These are phyloP conservation scores for Sarocladium brachiariae DNA, from an alignment of 2,329 filamentous ascomycete species.

Conservation along the genomic window DNA sequence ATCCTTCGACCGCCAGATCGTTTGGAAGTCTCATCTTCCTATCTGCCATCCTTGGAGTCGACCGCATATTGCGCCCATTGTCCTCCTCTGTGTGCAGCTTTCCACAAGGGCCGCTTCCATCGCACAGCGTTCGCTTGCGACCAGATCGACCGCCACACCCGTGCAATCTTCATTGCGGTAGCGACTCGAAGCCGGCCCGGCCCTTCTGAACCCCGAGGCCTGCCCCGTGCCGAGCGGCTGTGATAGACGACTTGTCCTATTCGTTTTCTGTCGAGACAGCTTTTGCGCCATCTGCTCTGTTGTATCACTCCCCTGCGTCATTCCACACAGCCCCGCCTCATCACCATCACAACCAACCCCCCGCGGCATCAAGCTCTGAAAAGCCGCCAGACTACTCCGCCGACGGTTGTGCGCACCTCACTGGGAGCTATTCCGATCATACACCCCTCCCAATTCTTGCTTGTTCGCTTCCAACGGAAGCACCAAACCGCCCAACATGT, in stretches of 20 bases:
- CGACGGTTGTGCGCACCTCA: not conserved
- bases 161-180: not conserved
- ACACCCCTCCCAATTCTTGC: not conserved
- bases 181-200: conserved; percentile 1
- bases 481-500: conserved; percentile 56
- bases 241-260: not conserved
- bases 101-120: not conserved
- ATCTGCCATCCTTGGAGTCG: not conserved
- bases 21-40: not conserved
- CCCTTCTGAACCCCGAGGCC: not conserved
- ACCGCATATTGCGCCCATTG: not conserved
- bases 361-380: not conserved
- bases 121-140: conserved; percentile 6
- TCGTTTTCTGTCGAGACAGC: not conserved
- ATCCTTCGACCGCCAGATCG: not conserved
- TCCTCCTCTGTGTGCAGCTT: not conserved
- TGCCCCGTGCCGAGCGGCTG: not conserved
- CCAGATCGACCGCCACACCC: conserved; percentile 7
- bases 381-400: not conserved
- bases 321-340: not conserved
- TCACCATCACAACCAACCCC: conserved; percentile 4
- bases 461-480: not conserved
- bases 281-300: not conserved
- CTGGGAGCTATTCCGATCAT: not conserved
- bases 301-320: conserved; percentile 7